Evolutionary conservation across 345 rosid species (phyloP), one percentile per base, ranked within the genome.

Genomic region (Nephelium lappaceum): DNA sequence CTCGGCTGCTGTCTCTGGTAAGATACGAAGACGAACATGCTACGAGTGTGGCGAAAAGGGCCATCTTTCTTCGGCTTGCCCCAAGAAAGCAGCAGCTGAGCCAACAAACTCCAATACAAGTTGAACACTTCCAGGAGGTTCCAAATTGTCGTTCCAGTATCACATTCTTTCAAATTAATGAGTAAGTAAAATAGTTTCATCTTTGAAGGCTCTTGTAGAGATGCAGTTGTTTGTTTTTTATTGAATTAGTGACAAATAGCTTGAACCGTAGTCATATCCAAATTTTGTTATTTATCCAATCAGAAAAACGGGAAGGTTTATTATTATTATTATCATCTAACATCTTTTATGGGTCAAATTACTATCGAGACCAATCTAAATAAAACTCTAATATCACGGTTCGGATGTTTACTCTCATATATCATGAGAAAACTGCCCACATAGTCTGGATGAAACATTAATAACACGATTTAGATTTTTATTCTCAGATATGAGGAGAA

Each of bases 41-140:
- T 95, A 89, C 36, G 90, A 91, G 62, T 92, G 97, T 74, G 93
- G 95, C 49, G 90, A 91, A 75, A 92, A 92, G 82, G 95, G 96
- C 47, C 97, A 92, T 79, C 78, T 91, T 36, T 95, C 93, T 77
- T 81, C 97, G 38, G 93, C 87, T 23, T 95, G 98, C 71, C 97
- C 95, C 1, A 91, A 87, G 71, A 87, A 84, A 78, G 39, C 71
- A 78, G 39, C 68, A 64, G 78, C 83, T 67, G 81, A 71, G 71
- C 58, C 80, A 36, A 36, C 85, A 70, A 82, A 71, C 68, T 53
- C 80, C 36, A 76, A 10, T 51, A 19, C 57, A 60, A 79, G 6
- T 67, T 67, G 55, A 73, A 76, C 38, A n/a, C 3, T 14, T 53
- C n/a, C 27, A 1, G 12, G n/a, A 76, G 24, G 55, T 76, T 39